Conservation (phyloP, 2,329 filamentous ascomycete genomes). For the Clarireedia monteithiana region DNA sequence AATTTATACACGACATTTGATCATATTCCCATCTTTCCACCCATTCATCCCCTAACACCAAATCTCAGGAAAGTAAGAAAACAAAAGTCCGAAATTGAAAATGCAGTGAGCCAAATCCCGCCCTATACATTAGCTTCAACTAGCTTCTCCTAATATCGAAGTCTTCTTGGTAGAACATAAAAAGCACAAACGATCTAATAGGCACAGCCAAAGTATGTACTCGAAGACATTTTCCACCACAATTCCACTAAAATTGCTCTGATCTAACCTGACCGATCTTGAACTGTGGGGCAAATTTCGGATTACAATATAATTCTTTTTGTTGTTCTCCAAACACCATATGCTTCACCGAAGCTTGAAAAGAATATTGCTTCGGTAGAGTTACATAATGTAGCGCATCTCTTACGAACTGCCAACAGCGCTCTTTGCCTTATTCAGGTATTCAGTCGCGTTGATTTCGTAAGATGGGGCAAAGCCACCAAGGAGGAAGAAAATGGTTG, state of each 20-base stretch:
- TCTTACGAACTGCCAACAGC: slow-evolving; percentile 17
- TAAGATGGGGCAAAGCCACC: slow-evolving; percentile 57
- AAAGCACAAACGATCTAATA: background rate
- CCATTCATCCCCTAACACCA: too few species aligned
- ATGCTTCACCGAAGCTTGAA: slow-evolving; percentile 1
- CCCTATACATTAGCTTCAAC: too few species aligned
- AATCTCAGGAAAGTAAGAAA: too few species aligned
- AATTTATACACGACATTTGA: too few species aligned
- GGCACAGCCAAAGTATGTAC: background rate
- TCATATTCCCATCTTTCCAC: too few species aligned
- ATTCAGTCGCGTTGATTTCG: slow-evolving; percentile 41
- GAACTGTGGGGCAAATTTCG: background rate
- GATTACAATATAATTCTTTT: background rate
- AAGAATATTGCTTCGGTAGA: background rate
- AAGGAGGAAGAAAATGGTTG: slow-evolving; percentile 63
- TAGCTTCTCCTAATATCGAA: too few species aligned
- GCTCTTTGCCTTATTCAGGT: slow-evolving; percentile 26
- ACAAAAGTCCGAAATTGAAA: too few species aligned
- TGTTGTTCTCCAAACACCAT: slow-evolving; percentile 1
- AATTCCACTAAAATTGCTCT: background rate
- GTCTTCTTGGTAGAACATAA: too few species aligned
- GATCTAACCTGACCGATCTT: background rate
- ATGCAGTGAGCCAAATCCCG: too few species aligned
- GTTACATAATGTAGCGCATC: background rate
- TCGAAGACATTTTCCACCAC: background rate